Evolutionary conservation across 495 filamentous ascomycete genomes (phyloP), one percentile per base, ranked within the genome.

Genomic region (Aspergillus sparsus): DNA sequence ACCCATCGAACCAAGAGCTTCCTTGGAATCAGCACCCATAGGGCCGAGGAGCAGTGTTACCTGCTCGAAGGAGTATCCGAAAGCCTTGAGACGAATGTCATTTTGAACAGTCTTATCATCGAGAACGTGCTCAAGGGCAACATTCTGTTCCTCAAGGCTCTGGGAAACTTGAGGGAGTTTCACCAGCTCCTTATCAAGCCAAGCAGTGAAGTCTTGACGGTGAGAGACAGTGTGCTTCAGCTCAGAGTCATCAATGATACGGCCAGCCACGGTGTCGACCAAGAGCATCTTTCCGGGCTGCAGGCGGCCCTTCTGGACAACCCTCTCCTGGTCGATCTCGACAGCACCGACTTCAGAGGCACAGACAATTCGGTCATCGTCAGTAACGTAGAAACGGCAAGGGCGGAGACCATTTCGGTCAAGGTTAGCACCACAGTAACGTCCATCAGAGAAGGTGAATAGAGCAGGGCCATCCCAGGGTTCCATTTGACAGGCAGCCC

Each of bases 401-500:
- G 94, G 94, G 59, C 94, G 88, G 58, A 99, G 82, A 74, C 94
- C 94, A 71, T 99, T 99, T 68, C 94, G 88, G 78, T 99, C 94
- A n/a, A 99, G 83, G 69, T 97, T 98, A 53, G 94, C 94, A 82
- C 94, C 94, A 66, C 94, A 99, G 80, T 96, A 99, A 61, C 94
- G 86, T 53, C 94, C 94, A 74, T 99, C 94, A 32, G 95, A 90
- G 74, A 99, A 99, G 3, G 93, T 97, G 80, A 99, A 99, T 27
- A 99, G 84, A 60, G 94, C 94, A 13, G 94, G 94, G 8, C 94
- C 94, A 75, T 99, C 94, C 94, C 94, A 99, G 32, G 94, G 93
- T 78, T 99, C 94, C 94, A 99, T 99, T 81, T 96, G 89, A 76
- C 94, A 99, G 46, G 92, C 93, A 61, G 94, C 94, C 94, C 94